Conservation (phyloP, 768 basidiomycete genomes). For the Lactarius sp. region DNA sequence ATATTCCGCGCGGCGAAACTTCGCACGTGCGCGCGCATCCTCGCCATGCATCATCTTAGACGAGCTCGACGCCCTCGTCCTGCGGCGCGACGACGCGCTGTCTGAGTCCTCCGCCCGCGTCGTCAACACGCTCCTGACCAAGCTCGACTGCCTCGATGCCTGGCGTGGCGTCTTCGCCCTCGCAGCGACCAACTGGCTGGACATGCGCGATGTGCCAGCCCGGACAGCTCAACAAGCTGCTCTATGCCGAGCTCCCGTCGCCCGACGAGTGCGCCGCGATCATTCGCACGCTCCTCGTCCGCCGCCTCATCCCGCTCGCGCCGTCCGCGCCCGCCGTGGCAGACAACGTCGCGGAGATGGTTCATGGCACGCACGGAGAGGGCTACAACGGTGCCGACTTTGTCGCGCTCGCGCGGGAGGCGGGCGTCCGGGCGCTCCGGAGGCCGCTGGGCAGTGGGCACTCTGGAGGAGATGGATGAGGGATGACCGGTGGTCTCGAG, state of each 20-base stretch:
- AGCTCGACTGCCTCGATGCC: no score
- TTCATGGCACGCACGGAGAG: conserved; percentile 63
- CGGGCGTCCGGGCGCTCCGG: conserved; percentile 74
- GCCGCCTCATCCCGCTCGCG: conserved; percentile 61
- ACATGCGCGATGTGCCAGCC: conserved; percentile 99
- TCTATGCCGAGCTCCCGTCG: conserved; percentile 87
- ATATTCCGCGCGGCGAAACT: conserved; percentile 30
- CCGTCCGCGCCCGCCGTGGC: conserved; percentile 20
- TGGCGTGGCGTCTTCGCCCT: conserved; percentile 90
- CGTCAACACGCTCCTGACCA: no score
- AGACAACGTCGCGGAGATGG: conserved; percentile 35
- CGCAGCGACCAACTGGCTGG: conserved; percentile 90
- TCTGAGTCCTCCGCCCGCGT: no score
- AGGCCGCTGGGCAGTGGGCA: conserved; percentile 37
- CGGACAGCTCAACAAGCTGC: conserved; percentile 86
- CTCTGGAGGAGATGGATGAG: no score
- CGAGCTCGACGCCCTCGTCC: conserved; percentile 78
- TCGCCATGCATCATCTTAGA: conserved; percentile 94
- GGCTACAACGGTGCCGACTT: conserved; percentile 93
- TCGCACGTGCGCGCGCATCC: conserved; percentile 88
- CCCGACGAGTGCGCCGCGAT: conserved; percentile 78
- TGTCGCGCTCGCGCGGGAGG: conserved; percentile 82
- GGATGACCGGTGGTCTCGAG: no score
- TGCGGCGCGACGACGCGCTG: no score
- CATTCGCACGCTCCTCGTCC: conserved; percentile 56